Evolutionary conservation across 495 filamentous ascomycete species (phyloP), one percentile per base, ranked within the genome.

Genomic region (Neurospora tetrasperma): DNA sequence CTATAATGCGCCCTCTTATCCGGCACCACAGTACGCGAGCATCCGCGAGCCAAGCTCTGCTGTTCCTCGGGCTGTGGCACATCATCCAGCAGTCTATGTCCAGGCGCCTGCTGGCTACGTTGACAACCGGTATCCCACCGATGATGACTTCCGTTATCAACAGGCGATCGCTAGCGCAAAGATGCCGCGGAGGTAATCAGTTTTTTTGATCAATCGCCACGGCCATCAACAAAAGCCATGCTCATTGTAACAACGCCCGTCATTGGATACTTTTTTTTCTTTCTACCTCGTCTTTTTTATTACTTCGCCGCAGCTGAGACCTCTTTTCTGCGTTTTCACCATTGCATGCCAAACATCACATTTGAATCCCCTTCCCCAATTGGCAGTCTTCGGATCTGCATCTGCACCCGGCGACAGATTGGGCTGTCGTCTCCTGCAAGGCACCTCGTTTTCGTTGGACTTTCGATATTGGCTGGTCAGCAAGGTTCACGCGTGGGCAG

Each of bases 61-160:
- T 9, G 62, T 69, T 5, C 71, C 75, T 20, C 77, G 73, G 59
- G 42, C 42, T 18, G 42, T 43, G 42, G 72, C 76, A 6, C 75
- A 69, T 12, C 80, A 77, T 69, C 80, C 80, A n/a, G 20, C 69
- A 2, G 78, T 81, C 62, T 74, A 76, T 54, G 73, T 79, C 48
- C 42, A 71, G 12, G 54, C 54, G 54, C 27, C 54, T 38, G 54
- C 14, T 66, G 12, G 54, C 48, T 71, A 76, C 6, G 73, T 74
- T 0, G 77, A 71, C 71, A 62, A 10, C 43, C 48, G 35, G 14
- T 78, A 77, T 46, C 20, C 38, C 43, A 39, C 39, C 2, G 71
- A 69, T 1, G 76, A 78, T 46, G 76, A 79, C 7, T 77, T 76
- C 62, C 39, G 59, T 31, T 75, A 75, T 43, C n/a, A 62, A 10